Conservation (phyloP, 108 stramenopile genomes). For the Cyclotella cryptica region DNA sequence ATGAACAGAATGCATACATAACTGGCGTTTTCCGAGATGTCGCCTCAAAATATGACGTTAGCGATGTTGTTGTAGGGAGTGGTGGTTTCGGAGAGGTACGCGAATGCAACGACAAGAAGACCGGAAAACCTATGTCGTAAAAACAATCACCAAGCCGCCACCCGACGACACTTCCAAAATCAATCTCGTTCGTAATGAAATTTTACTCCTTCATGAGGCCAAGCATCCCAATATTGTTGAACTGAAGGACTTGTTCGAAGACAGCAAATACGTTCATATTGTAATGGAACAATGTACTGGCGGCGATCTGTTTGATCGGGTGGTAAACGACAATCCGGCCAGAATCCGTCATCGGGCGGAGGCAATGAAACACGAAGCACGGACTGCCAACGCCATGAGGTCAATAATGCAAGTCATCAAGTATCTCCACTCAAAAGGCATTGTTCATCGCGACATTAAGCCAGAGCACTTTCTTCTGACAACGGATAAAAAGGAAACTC, state of each 20-base stretch:
- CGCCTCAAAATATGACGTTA: conserved; percentile 39
- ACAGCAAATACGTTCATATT: conserved; percentile 61
- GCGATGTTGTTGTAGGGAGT: conserved; percentile 31
- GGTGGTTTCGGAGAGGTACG: conserved; percentile 49
- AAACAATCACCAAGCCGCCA: conserved; percentile 42
- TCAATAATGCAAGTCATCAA: conserved; percentile 40
- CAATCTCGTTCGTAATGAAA: conserved; percentile 46
- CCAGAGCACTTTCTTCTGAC: conserved; percentile 48
- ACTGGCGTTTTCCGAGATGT: conserved; percentile 46
- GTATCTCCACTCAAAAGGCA: conserved; percentile 39
- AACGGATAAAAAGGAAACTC: conserved; percentile 31
- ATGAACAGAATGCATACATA: conserved; percentile 36
- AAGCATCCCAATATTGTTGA: conserved; percentile 76
- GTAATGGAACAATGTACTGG: conserved; percentile 70
- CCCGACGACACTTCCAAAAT: conserved; percentile 32
- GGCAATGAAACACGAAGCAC: conserved; percentile 37
- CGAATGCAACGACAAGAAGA: conserved; percentile 34
- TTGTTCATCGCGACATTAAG: conserved; percentile 46
- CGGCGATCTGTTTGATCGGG: conserved; percentile 47
- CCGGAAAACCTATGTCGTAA: conserved; percentile 32
- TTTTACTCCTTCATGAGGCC: conserved; percentile 45
- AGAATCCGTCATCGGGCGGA: conserved; percentile 23
- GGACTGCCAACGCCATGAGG: conserved; percentile 34
- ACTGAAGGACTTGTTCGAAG: conserved; percentile 68
- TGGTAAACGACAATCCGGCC: conserved; percentile 39